These are phyloP conservation scores for Venturia pyrina DNA, from an alignment of 2,329 filamentous ascomycete genomes.

Conservation along the genomic window DNA sequence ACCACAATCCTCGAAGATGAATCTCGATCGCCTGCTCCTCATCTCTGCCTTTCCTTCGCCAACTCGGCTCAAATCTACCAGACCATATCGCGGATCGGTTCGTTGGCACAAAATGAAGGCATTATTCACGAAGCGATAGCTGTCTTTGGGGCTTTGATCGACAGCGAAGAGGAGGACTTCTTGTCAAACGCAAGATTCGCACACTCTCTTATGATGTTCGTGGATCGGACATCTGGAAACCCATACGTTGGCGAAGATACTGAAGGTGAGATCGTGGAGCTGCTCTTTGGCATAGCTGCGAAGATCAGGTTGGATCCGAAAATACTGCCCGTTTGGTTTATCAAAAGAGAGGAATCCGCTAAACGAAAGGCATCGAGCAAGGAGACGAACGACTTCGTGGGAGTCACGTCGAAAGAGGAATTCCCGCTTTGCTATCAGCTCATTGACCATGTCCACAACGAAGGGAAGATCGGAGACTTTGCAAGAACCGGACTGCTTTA, in stretches of 20 bases:
- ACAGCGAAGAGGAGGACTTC: slow-evolving; percentile 84
- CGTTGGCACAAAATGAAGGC: slow-evolving; percentile 72
- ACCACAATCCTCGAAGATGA: slow-evolving; percentile 74
- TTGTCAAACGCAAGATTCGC: slow-evolving; percentile 81
- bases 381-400: slow-evolving; percentile 53
- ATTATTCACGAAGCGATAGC: slow-evolving; percentile 76
- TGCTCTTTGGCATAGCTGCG: slow-evolving; percentile 91
- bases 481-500: slow-evolving; percentile 88
- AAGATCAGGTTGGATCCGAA: slow-evolving; percentile 86
- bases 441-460: slow-evolving; percentile 93
- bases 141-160: slow-evolving; percentile 84
- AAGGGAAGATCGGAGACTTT: slow-evolving; percentile 91
- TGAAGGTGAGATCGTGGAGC: slow-evolving; percentile 80
- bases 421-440: slow-evolving; percentile 94
- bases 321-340: slow-evolving; percentile 88
- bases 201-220: slow-evolving; percentile 73
- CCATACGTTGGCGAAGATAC: slow-evolving; percentile 68
- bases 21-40: slow-evolving; percentile 74
- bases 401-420: slow-evolving; percentile 75
- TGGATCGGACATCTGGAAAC: slow-evolving; percentile 67
- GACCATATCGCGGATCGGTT: slow-evolving; percentile 79
- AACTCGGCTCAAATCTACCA: slow-evolving; percentile 81
- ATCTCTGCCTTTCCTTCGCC: slow-evolving; percentile 84
- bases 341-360: not conserved
- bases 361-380: not conserved